Percentiles rank a stretch among this genome's conserved stretches.
Evolutionary conservation across 768 basidiomycete species (phyloP).

Genomic region (Mycena albidolilacea): DNA sequence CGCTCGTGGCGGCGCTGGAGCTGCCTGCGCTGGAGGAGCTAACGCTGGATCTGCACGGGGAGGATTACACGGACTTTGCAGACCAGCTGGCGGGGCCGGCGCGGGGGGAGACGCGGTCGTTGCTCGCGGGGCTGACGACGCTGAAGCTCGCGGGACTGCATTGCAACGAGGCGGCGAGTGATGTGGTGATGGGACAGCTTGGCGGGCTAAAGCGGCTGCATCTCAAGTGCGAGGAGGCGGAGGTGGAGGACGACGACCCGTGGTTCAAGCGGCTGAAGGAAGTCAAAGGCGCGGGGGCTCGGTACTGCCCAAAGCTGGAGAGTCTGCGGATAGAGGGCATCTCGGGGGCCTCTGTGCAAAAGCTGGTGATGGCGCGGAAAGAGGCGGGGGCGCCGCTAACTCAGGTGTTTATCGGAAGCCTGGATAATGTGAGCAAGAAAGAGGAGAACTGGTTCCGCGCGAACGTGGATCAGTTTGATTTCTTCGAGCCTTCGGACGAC

Average conservation of each 20-base stretch:
- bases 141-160: slow-evolving; percentile 69
- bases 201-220: slow-evolving; percentile 60
- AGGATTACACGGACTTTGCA: slow-evolving; percentile 68
- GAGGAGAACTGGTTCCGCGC: slow-evolving; percentile 68
- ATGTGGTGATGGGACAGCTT: slow-evolving; percentile 63
- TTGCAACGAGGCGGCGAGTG: slow-evolving; percentile 52
- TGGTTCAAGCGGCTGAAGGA: slow-evolving; percentile 42
- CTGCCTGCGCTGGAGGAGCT: slow-evolving; percentile 58
- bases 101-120: slow-evolving; percentile 55
- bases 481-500: slow-evolving; percentile 70
- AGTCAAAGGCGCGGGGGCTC: slow-evolving; percentile 47
- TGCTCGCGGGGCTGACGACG: slow-evolving; percentile 64
- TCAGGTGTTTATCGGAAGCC: slow-evolving; percentile 62
- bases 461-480: slow-evolving; percentile 66
- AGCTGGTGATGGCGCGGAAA: slow-evolving; percentile 60
- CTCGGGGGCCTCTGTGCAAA: slow-evolving; percentile 56
- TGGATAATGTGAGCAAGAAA: slow-evolving; percentile 55
- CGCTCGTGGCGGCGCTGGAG: slow-evolving; percentile 57
- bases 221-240: slow-evolving; percentile 48
- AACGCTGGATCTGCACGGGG: slow-evolving; percentile 70
- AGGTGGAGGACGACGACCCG: slow-evolving; percentile 49
- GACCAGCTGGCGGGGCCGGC: slow-evolving; percentile 58
- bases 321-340: slow-evolving; percentile 64
- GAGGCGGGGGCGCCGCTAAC: slow-evolving; percentile 62
- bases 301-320: slow-evolving; percentile 67